Percentiles rank a stretch among this genome's conserved stretches.
phyloP scores from a whole-genome alignment of 768 basidiomycete genomes.

The Cystobasidium ongulense region DNA sequence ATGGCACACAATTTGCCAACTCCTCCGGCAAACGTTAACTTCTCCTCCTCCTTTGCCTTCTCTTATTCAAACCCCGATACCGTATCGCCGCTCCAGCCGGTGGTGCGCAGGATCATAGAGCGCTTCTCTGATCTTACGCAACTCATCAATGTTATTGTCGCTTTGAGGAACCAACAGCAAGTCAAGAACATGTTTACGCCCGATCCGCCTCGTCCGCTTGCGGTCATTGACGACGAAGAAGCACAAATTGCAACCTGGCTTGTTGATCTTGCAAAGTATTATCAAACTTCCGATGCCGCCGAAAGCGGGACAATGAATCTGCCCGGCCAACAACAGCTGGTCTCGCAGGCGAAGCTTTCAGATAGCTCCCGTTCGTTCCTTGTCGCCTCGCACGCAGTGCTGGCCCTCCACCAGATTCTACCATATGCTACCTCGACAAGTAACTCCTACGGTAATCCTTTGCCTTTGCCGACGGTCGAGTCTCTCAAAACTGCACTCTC shows the following conservation, averaged over 20 bases:
- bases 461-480: conserved; percentile 15
- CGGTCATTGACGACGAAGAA: conserved; percentile 15
- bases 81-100: background rate
- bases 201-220: conserved; percentile 12
- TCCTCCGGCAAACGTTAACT: background rate
- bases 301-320: background rate
- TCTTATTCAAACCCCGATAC: background rate
- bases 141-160: conserved; percentile 18
- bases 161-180: background rate
- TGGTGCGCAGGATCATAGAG: conserved; percentile 10
- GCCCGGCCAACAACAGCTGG: background rate
- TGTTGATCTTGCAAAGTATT: conserved; percentile 23
- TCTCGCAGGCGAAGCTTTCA: background rate
- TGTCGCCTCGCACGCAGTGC: conserved; percentile 12
- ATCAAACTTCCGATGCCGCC: background rate
- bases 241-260: conserved; percentile 23
- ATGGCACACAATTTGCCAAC: background rate
- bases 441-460: background rate
- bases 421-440: background rate
- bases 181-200: conserved; percentile 1
- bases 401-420: conserved; percentile 23
- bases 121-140: conserved; percentile 25
- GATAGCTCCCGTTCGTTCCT: conserved; percentile 14
- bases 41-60: conserved; percentile 4
- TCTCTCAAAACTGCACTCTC: conserved; percentile 3